Base-by-base conservation (phyloP, 169 alveolate species). In the Plasmodium cynomolgi region DNA sequence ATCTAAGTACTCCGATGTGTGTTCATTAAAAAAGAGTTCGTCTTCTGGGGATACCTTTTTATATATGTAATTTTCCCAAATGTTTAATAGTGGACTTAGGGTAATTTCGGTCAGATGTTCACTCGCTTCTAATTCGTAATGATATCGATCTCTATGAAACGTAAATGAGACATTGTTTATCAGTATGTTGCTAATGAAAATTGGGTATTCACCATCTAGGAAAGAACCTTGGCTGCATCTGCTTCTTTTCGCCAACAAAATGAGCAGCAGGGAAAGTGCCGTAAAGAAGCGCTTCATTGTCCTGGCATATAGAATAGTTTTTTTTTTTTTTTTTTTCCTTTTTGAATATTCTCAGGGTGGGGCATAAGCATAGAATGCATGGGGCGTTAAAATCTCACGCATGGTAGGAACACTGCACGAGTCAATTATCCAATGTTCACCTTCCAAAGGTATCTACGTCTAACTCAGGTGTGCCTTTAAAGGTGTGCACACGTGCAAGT, bases 21-120 rank as follows among this genome's bases (percentile, higher is more conserved):
- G 58, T 83, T 68, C 92, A 34, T 68, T 71, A 83, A 62, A 83
- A 17, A 83, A 58, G 11, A 71, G 29, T 58, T 58, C 92, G 73
- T 71, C 41, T 83, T 83, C 73, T 83, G 73, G 73, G 23, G 92
- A n/a, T 6, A 37, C 20, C n/a, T 83, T 83, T 83, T 34, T 68
- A 83, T 83, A 83, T 83, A 83, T 62, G 75, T 62, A 62, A 31
- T 83, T 20, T 62, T 83, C 82, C 92, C 92, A 83, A 34, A 83
- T 68, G 31, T 83, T 83, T 83, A 83, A 68, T 8, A 83, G 47
- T 31, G 92, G 92, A 33, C 92, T 83, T 9, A 83, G 50, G 6
- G n/a, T 83, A 34, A 83, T 83, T 29, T 83, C 92, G 1, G 37
- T 34, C 6, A 34, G 23, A 9, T 39, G 29, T 62, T 83, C 79